Base-by-base conservation (phyloP, 805 yeast genomes). In the Spathaspora boniae region DNA sequence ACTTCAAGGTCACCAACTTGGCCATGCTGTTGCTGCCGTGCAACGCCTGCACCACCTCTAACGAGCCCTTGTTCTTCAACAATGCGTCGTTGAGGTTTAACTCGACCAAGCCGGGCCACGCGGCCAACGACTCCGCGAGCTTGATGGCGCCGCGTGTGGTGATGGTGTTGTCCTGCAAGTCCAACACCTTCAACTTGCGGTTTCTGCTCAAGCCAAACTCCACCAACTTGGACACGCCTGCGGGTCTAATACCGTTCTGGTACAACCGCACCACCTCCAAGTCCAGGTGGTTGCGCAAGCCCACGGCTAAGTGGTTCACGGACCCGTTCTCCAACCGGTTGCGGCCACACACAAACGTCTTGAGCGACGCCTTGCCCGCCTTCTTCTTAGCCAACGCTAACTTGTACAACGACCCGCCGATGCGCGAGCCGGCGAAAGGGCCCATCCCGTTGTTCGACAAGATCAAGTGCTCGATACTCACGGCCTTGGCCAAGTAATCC, bases 371-470 rank as follows among this genome's bases (percentile, higher is more conserved):
- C 36, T 75, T 63, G 16, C 73, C 67, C 27, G 64, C 62, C 20
- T 55, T 50, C 44, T 67, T 58, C 62, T 88, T 88, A 38, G 80
- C 81, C 34, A 58, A 59, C 15, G 93, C 78, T 45, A 91, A 72
- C 47, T 74, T 72, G 63, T 70, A 86, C 31, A 93, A 74, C 4
- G 96, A 86, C 50, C 79, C 78, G 41, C 97, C 99, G 43, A 93
- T 85, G 57, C 95, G 77, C 38, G 91, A 82, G 50, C 99, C 98
- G 1, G 98, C 95, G 57, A 84, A 84, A 17, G 99, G 99, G 23
- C 99, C 99, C 79, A 93, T 82, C 37, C 99, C 99, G 59, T 93
- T 93, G 64, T 93, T 93, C 31, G 96, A 82, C 43, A 93, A 70
- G 46, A 86, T 80, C 58, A 93, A 74, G 56, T 93, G 96, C 60